Conservation (phyloP, 192 early-diverging fungal genomes). For the Mycoemilia scoparia region DNA sequence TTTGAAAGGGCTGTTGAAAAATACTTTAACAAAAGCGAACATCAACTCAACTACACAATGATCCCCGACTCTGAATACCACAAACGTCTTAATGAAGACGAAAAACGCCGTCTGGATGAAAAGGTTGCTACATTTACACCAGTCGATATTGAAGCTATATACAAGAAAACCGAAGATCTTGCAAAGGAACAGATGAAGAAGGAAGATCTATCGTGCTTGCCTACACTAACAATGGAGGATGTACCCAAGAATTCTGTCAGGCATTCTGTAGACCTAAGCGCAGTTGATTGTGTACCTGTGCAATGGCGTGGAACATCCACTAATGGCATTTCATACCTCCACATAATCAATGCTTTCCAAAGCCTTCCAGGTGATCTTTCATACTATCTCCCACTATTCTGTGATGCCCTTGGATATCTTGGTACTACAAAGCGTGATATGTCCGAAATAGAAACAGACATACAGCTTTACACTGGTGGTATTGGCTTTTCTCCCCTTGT, state of each 20-base stretch:
- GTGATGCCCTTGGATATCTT: constrained; percentile 41
- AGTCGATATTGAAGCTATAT: constrained; percentile 39
- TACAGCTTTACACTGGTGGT: constrained; percentile 71
- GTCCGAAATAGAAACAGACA: constrained; percentile 71
- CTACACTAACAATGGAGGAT: constrained; percentile 65
- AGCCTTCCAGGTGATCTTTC: constrained; percentile 45
- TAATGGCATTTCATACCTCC: constrained; percentile 83
- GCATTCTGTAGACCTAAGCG: constrained; percentile 29
- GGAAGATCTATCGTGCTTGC: constrained; percentile 68
- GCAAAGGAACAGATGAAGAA: constrained; percentile 45
- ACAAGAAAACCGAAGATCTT: constrained; percentile 45
- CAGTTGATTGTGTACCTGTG: constrained; percentile 31
- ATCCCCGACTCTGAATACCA: constrained; percentile 49
- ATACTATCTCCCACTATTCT: constrained; percentile 60
- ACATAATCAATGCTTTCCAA: constrained; percentile 44
- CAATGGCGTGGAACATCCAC: constrained; percentile 66
- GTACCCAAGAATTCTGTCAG: constrained; percentile 39
- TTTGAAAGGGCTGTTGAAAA: constrained; percentile 56
- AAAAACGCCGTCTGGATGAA: constrained; percentile 41
- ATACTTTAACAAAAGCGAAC: constrained; percentile 63
- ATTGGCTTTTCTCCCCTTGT: constrained; percentile 48
- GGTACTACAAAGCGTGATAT: constrained; percentile 48
- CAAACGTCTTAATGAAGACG: constrained; percentile 34
- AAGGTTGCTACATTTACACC: constrained; percentile 42
- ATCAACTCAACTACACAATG: constrained; percentile 71